Base-by-base conservation (phyloP, 495 filamentous ascomycete species). In the Annulohypoxylon nitens region DNA sequence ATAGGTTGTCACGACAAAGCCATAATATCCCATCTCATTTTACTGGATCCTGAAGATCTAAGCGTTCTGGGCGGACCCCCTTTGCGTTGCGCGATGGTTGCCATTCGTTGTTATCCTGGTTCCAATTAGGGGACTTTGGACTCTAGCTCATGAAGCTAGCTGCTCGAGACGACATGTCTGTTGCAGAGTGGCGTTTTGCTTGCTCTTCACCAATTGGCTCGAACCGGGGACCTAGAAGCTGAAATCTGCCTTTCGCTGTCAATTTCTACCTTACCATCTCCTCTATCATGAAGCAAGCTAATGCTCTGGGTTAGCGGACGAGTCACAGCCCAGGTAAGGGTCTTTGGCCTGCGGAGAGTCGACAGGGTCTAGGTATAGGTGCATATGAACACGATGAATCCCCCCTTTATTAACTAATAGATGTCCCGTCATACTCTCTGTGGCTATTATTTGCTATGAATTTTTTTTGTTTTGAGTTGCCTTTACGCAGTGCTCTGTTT, bases 281-380 rank as follows among this genome's bases (percentile, higher is more conserved):
- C 33, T 51, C 55, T 61, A 61, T 66, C 54, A 57, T 61, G 69
- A 66, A 55, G 51, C 69, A 61, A 34, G 10, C 45, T 61, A 71
- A 41, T 30, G 34, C 45, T 34, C 25, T 57, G 61, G 11, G 45
- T 20, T 48, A 58, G 60, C 60, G 20, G 37, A 58, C 37, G 33
- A 53, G 9, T 61, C 8, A 37, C 47, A 43, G 9, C 39, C 48
- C 2, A 45, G 39, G 68, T 34, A 20, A 58, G 50, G 61, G 33
- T 26, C 45, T n/a, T 54, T 34, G 9, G 45, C n/a, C 33, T 23
- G 50, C 53, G 55, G 36, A 47, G 33, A 62, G 60, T 11, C 14
- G 30, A 5, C 10, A 59, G 61, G 43, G 61, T 33, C 20, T 65
- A 6, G 5, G 30, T 30, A 25, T 50, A 23, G 10, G 37, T 45